Evolutionary conservation across 306 rosid species (phyloP).

Genomic region (Casuarina cunninghamiana): DNA sequence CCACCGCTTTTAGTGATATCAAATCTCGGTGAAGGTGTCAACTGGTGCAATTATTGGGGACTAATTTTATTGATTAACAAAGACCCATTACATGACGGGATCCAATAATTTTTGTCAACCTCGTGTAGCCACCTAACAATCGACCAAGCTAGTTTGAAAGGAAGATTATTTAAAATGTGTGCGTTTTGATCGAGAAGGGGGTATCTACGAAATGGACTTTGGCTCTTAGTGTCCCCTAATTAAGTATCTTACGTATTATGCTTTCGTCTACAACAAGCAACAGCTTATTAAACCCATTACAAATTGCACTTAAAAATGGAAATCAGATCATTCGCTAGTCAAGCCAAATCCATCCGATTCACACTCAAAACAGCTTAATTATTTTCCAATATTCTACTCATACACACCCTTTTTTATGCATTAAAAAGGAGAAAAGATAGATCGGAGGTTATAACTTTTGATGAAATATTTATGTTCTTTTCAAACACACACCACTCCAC

Average conservation of each 20-base stretch:
- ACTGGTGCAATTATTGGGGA: background rate
- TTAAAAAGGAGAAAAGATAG: too few relatives aligned
- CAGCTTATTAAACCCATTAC: background rate
- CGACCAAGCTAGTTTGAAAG: background rate
- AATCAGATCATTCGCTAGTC: background rate
- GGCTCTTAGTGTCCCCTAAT: background rate
- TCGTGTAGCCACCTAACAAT: background rate
- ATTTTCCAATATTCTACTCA: background rate
- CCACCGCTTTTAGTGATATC: background rate
- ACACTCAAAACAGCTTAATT: background rate
- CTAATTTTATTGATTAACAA: background rate
- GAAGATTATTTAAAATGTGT: background rate
- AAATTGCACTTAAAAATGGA: background rate
- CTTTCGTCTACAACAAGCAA: background rate
- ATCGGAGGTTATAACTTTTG: too few relatives aligned
- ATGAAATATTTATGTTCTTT: too few relatives aligned
- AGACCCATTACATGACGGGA: background rate
- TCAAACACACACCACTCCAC: background rate
- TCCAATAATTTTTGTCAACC: constrained; percentile 1
- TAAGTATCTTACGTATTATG: background rate
- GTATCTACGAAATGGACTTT: background rate
- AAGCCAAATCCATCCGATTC: background rate
- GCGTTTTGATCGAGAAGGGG: background rate
- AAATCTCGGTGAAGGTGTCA: background rate
- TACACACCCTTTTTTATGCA: too few relatives aligned